Conservation (phyloP, 2,329 filamentous ascomycete genomes). For the Colletotrichum sansevieriae region DNA sequence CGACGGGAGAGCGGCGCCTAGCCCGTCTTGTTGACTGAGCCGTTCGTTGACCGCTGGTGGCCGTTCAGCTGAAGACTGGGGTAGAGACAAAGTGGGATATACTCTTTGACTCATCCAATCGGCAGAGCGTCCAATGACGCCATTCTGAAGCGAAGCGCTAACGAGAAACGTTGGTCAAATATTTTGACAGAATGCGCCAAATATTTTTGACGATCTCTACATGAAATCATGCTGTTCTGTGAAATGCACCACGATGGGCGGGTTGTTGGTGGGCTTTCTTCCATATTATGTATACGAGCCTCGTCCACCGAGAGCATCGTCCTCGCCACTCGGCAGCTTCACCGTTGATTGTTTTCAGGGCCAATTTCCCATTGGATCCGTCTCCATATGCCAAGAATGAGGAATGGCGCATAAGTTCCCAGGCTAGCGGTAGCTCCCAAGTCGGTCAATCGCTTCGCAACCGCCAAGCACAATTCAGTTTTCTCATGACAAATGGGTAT, state of each 20-base stretch:
- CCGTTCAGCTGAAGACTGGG: constrained; percentile 9
- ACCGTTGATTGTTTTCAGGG: too few relatives aligned
- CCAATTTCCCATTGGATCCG: background rate
- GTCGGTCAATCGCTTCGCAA: constrained; percentile 24
- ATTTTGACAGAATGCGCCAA: background rate
- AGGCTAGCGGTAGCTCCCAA: constrained; percentile 15
- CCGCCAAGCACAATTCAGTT: background rate
- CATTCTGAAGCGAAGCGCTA: background rate
- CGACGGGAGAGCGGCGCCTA: background rate
- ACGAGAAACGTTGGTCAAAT: constrained; percentile 13
- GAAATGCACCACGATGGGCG: too few relatives aligned
- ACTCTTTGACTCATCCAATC: constrained; percentile 15
- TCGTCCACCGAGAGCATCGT: background rate
- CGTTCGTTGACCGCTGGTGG: constrained; percentile 19
- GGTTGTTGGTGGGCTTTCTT: too few relatives aligned
- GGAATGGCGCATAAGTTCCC: constrained; percentile 30
- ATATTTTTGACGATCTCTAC: too few relatives aligned
- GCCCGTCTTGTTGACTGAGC: background rate
- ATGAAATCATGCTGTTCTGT: too few relatives aligned
- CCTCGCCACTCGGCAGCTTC: background rate
- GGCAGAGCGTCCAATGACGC: constrained; percentile 23
- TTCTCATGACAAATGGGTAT: constrained; percentile 24
- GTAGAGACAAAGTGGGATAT: constrained; percentile 11
- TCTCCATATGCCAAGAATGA: constrained; percentile 6
- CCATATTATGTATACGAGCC: background rate